Conservation (phyloP, 495 filamentous ascomycete genomes). For the Podospora pseudopauciseta region DNA sequence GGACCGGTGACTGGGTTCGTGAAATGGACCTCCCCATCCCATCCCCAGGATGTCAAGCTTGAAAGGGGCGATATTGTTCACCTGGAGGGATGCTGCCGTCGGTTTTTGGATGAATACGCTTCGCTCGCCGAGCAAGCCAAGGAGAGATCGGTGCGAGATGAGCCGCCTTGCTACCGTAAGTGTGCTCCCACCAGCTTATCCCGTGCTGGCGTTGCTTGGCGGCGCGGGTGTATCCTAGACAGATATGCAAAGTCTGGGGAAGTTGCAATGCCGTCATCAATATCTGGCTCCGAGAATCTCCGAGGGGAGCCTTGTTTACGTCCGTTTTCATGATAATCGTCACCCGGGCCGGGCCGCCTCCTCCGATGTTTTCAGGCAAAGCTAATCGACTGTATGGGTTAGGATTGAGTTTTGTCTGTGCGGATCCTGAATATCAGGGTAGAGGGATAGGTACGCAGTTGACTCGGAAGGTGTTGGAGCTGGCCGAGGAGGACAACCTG, state of each 20-base stretch:
- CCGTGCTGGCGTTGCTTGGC: not conserved
- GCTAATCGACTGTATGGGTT: not conserved
- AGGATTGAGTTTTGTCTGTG: slow-evolving; percentile 42
- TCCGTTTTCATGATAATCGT: not conserved
- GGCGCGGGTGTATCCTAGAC: not conserved
- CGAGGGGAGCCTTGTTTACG: not conserved
- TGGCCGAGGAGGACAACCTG: slow-evolving; percentile 35
- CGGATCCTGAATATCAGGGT: slow-evolving; percentile 40
- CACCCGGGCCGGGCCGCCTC: not conserved
- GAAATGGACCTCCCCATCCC: slow-evolving; percentile 38
- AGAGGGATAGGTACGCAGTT: slow-evolving; percentile 40
- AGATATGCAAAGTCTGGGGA: not conserved
- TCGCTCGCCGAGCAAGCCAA: slow-evolving; percentile 32
- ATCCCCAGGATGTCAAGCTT: slow-evolving; percentile 21
- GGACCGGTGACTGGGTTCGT: slow-evolving; percentile 35
- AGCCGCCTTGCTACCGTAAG: slow-evolving; percentile 26
- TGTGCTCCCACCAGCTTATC: slow-evolving; percentile 10
- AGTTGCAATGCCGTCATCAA: not conserved
- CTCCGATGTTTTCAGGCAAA: not conserved
- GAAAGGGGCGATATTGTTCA: slow-evolving; percentile 20
- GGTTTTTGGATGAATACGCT: slow-evolving; percentile 35
- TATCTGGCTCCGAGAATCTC: not conserved
- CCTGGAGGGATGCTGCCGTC: slow-evolving; percentile 20
- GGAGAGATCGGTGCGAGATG: slow-evolving; percentile 20
- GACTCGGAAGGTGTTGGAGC: slow-evolving; percentile 33